Base-by-base conservation (phyloP, 495 filamentous ascomycete species). In the Viridothelium virens region DNA sequence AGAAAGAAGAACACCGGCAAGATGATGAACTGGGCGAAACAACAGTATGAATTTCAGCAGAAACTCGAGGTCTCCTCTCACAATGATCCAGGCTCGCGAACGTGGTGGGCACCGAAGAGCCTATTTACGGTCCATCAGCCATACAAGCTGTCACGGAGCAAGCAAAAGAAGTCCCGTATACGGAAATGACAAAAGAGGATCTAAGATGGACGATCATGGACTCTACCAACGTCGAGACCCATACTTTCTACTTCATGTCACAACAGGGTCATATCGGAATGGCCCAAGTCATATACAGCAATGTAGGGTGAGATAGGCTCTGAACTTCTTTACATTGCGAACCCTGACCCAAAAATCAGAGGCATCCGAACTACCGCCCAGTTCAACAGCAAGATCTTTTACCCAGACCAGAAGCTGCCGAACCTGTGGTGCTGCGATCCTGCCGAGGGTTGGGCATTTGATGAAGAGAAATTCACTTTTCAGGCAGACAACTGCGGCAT, bases 261-360 rank as follows among this genome's bases (percentile, higher is more conserved):
- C 89, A 96, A 66, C 82, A 77, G 65, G 95, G 94, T 18, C 81
- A 86, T 67, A 73, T 93, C 68, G 91, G 83, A 5, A 82, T 96
- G 76, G 85, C 83, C 63, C 95, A 97, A 82, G 83, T 97, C 76
- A 96, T 97, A 74, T 97, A 97, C 84, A 96, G 89, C 79, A 98
- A 96, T 77, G 90, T 98, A 77, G 88, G 84, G 94, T 97, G 84
- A 82, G 92, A 75, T 48, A 39, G 62, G 56, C 12, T 36, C 70
- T 38, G 0, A 11, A 2, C 34, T 62, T 63, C 62, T 44, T 48
- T 46, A 50, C 47, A 12, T 31, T 48, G 47, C 38, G 16, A 50
- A 18, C 33, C 2, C 65, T 65, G 62, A 70, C 46, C n/a, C n/a
- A 16, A 16, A n/a, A 10, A 11, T 48, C 72, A 97, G 94, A 61